Conservation (phyloP, 371 early-diverging fungal genomes). For the Syncephalastrum racemosum region DNA sequence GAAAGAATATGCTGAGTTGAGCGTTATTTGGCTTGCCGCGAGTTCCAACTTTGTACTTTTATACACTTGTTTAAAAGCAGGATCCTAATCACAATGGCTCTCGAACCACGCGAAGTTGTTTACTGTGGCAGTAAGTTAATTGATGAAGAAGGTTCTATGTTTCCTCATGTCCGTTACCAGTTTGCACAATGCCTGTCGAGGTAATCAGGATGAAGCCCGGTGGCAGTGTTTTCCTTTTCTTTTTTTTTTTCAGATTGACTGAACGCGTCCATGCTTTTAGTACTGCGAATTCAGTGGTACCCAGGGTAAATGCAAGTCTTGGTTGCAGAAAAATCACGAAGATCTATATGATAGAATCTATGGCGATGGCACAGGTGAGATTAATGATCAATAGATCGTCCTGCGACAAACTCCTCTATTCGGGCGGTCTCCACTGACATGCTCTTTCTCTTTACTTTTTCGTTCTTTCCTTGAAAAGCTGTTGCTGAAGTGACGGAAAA, state of each 20-base stretch:
- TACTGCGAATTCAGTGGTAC: conserved; percentile 91
- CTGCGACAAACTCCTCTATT: conserved; percentile 3
- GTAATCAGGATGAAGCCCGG: conserved; percentile 25
- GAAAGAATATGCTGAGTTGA: no score
- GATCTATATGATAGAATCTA: conserved; percentile 58
- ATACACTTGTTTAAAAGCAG: no score
- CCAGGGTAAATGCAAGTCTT: conserved; percentile 76
- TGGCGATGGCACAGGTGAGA: conserved; percentile 40
- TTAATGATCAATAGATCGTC: conserved; percentile 4
- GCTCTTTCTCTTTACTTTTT: no score
- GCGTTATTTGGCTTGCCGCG: no score
- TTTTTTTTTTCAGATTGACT: conserved; percentile 7
- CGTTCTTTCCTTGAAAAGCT: not conserved
- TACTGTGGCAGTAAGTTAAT: conserved; percentile 48
- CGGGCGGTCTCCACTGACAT: no score
- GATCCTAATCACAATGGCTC: conserved; percentile 9
- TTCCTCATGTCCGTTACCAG: conserved; percentile 18
- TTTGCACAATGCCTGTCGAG: conserved; percentile 61
- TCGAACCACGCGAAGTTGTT: conserved; percentile 36
- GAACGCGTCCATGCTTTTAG: conserved; percentile 36
- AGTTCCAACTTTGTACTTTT: no score
- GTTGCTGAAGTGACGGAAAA: conserved; percentile 37
- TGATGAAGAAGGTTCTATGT: not conserved
- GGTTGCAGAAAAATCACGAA: conserved; percentile 68
- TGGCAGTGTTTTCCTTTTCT: no score